Evolutionary conservation across 139 green algal genomes (phyloP).

Genomic region (Chlamydomonas schloesseri): DNA sequence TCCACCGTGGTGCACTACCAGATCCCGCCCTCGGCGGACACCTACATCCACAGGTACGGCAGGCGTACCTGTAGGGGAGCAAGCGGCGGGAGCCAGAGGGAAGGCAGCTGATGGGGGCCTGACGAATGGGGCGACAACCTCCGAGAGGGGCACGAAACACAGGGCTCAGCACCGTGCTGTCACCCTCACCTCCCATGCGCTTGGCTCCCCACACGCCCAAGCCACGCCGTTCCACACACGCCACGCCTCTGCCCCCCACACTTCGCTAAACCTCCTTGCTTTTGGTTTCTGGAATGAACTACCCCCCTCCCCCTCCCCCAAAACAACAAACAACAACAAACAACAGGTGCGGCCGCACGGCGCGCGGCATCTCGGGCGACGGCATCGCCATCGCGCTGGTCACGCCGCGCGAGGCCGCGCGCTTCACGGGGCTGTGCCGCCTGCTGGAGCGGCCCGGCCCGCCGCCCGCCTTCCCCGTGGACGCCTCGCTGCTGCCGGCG

Average conservation of each 20-base stretch:
- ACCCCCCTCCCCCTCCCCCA: neutral
- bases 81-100: no score
- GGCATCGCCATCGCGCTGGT: conserved; percentile 87
- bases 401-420: conserved; percentile 75
- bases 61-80: no score
- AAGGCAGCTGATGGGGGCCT: no score
- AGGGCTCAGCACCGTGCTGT: no score
- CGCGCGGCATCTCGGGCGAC: conserved; percentile 71
- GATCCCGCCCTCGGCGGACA: conserved; percentile 89
- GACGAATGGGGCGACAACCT: no score
- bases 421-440: conserved; percentile 62
- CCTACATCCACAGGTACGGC: conserved; percentile 94
- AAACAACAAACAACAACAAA: no score
- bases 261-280: no score
- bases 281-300: no score
- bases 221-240: no score
- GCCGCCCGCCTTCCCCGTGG: conserved; percentile 80
- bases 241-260: no score
- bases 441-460: conserved; percentile 58
- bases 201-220: no score
- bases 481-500: conserved; percentile 66
- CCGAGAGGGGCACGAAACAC: no score
- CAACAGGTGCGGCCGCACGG: conserved; percentile 82
- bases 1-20: conserved; percentile 92
- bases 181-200: neutral